Base-by-base conservation (phyloP, 306 rosid species). In the Alnus glutinosa region DNA sequence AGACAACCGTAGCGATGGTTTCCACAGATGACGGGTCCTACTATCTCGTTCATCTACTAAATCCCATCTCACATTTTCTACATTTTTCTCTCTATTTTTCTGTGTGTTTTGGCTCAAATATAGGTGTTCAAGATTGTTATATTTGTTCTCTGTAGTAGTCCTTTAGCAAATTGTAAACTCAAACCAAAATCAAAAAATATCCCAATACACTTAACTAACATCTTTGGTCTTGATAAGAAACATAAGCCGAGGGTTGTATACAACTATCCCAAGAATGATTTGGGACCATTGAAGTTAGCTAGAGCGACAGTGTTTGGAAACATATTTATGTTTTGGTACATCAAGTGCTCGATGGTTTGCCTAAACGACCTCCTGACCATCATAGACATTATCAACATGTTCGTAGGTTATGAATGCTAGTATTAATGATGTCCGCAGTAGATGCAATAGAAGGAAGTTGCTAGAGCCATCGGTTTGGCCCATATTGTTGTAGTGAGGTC, bases 1-100 rank as follows among this genome's bases (percentile, higher is more conserved):
- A 93, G 97, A 93, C 98, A 93, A 91, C 97, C 93, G 92, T 90
- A 93, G 94, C 11, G 90, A 88, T 93, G 97, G 85, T 83, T 78
- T 93, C 97, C 97, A 91, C 97, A 85, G 94, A 83, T 81, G 84
- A 18, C 88, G 91, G 79, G 92, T n/a, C 85, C 23, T 11, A 10
- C 63, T 30, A 39, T 7, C 14, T 73, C 91, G 76, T 89, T 74
- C 39, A 48, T 87, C 97, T 93, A 90, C 98, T 90, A 84, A 83
- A 87, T 82, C 89, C 97, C 95, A 86, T 86, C 92, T 79, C 91
- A 90, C 86, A 91, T 88, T 75, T 77, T 63, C 69, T 50, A 23
- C 49, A 18, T 14, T 4, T 5, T 3, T 28, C 12, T 23, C 30
- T 11, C 19, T 1, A 2, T 10, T 18, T 42, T 77, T 12, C 14